Conservation (phyloP, 768 basidiomycete genomes). For the Suillus tomentosus region DNA sequence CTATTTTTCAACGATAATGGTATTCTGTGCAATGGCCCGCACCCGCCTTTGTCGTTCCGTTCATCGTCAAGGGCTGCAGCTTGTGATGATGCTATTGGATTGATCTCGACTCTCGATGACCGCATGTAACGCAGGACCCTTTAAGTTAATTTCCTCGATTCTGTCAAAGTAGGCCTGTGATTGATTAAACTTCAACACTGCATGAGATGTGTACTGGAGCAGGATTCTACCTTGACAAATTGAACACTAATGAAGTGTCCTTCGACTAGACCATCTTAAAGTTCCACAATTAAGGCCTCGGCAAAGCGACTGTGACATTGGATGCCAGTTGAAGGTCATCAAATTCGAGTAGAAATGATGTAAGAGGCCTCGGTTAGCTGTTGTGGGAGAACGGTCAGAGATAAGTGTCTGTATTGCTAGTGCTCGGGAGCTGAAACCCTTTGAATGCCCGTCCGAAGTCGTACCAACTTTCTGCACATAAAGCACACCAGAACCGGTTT, state of each 20-base stretch:
- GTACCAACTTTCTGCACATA: not conserved
- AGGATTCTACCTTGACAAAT: not conserved
- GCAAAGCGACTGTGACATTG: not conserved
- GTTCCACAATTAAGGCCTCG: not conserved
- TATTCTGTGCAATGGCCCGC: slow-evolving; percentile 53
- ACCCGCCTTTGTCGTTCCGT: slow-evolving; percentile 41
- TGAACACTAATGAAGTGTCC: not conserved
- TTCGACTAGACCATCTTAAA: not conserved
- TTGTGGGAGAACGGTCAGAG: not conserved
- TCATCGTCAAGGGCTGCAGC: slow-evolving; percentile 54
- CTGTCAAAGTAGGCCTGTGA: slow-evolving; percentile 63
- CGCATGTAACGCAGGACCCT: slow-evolving; percentile 58
- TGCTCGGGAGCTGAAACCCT: not conserved
- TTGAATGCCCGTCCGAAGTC: not conserved
- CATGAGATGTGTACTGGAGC: not conserved
- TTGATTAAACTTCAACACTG: not conserved
- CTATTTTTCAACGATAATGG: slow-evolving; percentile 51
- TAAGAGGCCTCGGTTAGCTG: not conserved
- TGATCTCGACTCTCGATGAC: slow-evolving; percentile 63
- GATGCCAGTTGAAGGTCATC: not conserved
- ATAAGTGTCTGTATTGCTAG: not conserved
- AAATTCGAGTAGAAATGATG: not conserved
- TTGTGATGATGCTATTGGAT: slow-evolving; percentile 50
- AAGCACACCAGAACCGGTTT: too few species aligned
- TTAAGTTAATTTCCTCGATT: slow-evolving; percentile 68